Percentiles rank a stretch among this genome's conserved stretches.
These are phyloP conservation scores for Pythium coloratum DNA, from an alignment of 352 stramenopile genomes.

Conservation along the genomic window DNA sequence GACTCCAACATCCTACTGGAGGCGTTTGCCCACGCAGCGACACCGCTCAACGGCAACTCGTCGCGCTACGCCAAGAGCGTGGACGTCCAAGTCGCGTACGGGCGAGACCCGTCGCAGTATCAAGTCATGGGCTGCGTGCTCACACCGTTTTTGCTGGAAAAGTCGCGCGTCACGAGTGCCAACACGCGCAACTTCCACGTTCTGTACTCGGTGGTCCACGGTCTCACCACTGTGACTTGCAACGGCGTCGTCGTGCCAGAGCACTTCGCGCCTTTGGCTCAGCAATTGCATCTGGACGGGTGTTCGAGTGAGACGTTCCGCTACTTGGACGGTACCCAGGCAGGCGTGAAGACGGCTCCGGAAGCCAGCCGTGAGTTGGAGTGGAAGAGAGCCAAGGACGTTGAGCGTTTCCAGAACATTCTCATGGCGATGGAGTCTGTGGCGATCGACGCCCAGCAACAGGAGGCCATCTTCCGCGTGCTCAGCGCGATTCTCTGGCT, in stretches of 20 bases:
- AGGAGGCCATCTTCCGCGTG: constrained; percentile 56
- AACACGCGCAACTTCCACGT: constrained; percentile 65
- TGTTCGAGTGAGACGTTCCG: constrained; percentile 41
- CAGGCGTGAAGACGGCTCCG: too few species aligned
- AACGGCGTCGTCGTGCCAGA: constrained; percentile 4
- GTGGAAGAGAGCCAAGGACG: constrained; percentile 55
- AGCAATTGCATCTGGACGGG: constrained; percentile 44
- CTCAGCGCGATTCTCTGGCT: constrained; percentile 74
- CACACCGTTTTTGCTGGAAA: constrained; percentile 66
- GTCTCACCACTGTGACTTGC: constrained; percentile 39
- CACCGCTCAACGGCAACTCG: constrained; percentile 69
- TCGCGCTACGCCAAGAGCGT: constrained; percentile 73
- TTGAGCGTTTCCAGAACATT: constrained; percentile 68
- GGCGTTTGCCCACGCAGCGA: constrained; percentile 68
- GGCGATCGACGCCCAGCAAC: constrained; percentile 36
- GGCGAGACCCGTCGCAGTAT: constrained; percentile 46
- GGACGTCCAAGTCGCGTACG: constrained; percentile 51
- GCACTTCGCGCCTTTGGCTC: constrained; percentile 34
- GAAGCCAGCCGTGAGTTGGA: constrained; percentile 20
- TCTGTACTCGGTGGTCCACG: constrained; percentile 67
- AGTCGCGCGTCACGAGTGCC: constrained; percentile 48
- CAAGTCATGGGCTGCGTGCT: constrained; percentile 60
- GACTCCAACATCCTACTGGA: constrained; percentile 79
- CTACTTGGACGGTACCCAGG: constrained; percentile 40
- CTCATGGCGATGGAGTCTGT: constrained; percentile 48